A percentile compares a stretch with the other conserved stretches of the same genome.
Evolutionary conservation across 345 rosid species (phyloP).

Genomic region (Populus nigra): DNA sequence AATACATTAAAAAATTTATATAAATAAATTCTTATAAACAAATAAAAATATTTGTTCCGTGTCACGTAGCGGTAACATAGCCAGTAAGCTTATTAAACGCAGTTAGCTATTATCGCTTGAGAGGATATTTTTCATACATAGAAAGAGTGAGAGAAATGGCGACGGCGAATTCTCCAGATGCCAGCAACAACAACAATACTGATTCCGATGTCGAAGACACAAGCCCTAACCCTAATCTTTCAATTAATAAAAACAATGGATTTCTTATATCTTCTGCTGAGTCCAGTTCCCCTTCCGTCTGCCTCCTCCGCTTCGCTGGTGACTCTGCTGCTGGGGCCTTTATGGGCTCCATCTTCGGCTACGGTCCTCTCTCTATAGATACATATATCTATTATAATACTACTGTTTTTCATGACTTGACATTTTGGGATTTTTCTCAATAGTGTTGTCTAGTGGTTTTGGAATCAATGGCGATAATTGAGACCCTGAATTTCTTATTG

Average conservation of each 20-base stretch:
- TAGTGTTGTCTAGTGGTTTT: background rate
- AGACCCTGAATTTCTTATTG: too few species aligned
- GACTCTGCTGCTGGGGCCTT: constrained; percentile 89
- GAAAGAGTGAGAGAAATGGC: constrained; percentile 4
- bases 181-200: constrained; percentile 8
- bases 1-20: too few species aligned
- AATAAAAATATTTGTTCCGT: too few species aligned
- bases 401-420: background rate
- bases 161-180: constrained; percentile 23
- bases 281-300: constrained; percentile 48
- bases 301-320: constrained; percentile 64
- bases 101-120: too few species aligned
- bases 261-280: constrained; percentile 22
- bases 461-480: too few species aligned
- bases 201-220: constrained; percentile 14
- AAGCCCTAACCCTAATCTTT: constrained; percentile 18
- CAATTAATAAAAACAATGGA: background rate
- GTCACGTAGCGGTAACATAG: too few species aligned
- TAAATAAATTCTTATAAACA: too few species aligned
- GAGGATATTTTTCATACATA: background rate
- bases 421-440: background rate
- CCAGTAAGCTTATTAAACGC: too few species aligned
- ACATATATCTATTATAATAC: background rate
- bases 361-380: constrained; percentile 39
- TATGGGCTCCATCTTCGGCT: constrained; percentile 85